Percentiles rank a stretch among this genome's conserved stretches.
Evolutionary conservation across 2,329 filamentous ascomycete genomes (phyloP).

Genomic region (Monilinia laxa): DNA sequence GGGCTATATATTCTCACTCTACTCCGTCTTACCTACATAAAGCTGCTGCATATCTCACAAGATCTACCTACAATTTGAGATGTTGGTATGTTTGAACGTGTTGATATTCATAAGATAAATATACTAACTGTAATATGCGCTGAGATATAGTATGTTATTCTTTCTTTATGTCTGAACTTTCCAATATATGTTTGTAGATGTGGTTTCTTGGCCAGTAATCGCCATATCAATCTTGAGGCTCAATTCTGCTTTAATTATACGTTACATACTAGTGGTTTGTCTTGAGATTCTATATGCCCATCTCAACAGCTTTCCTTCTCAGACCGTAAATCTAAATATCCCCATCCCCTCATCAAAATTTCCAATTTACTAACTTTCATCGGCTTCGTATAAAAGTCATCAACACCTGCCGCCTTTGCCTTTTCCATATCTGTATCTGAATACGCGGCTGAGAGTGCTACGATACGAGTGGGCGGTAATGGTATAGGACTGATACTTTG

Average conservation of each 20-base stretch:
- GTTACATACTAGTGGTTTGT: background rate
- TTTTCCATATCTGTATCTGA: conserved; percentile 49
- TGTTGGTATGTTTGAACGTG: too few species aligned
- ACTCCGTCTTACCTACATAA: too few species aligned
- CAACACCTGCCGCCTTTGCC: conserved; percentile 52
- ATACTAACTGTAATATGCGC: too few species aligned
- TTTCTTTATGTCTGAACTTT: background rate
- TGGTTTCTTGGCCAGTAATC: background rate
- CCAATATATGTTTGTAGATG: too few species aligned
- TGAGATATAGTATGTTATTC: background rate
- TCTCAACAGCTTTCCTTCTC: background rate
- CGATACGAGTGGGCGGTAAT: conserved; percentile 41
- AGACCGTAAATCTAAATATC: background rate
- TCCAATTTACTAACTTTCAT: conserved; percentile 36
- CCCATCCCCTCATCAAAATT: conserved; percentile 16
- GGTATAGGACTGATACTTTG: conserved; percentile 30
- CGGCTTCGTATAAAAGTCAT: conserved; percentile 55
- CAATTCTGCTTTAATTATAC: background rate
- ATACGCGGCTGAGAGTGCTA: conserved; percentile 54
- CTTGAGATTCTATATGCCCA: background rate
- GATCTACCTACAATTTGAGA: too few species aligned
- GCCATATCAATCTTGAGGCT: background rate
- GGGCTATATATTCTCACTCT: too few species aligned
- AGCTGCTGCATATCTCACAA: too few species aligned
- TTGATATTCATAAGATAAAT: background rate